Conservation (phyloP, 345 rosid genomes). For the Gossypioides kirkii region DNA sequence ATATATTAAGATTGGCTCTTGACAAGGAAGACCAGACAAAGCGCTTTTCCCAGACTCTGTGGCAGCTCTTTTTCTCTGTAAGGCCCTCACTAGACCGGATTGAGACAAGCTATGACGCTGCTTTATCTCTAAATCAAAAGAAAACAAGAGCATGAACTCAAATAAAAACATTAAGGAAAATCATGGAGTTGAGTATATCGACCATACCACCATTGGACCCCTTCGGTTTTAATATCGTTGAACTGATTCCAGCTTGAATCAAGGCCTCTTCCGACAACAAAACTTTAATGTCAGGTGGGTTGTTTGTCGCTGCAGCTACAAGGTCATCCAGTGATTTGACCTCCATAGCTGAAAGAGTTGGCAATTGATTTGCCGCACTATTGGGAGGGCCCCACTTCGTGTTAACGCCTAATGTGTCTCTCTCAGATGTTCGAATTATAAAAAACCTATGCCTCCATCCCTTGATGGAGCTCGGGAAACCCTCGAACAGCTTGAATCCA, state of each 20-base stretch:
- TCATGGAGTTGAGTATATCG: not conserved
- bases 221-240: not conserved
- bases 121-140: not conserved
- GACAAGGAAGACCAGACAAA: not conserved
- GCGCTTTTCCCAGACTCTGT: not conserved
- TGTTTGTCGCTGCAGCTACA: not conserved
- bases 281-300: not conserved
- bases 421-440: not conserved
- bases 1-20: not conserved
- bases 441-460: constrained; percentile 3
- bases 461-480: not conserved
- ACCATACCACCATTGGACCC: not conserved
- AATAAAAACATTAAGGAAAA: not conserved
- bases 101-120: not conserved
- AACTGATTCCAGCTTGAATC: not conserved
- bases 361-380: not conserved
- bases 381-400: not conserved
- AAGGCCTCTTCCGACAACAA: constrained; percentile 1
- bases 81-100: not conserved
- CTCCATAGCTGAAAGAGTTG: not conserved
- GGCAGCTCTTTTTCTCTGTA: not conserved
- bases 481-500: constrained; percentile 1
- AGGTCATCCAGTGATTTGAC: not conserved
- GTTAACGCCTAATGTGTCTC: not conserved
- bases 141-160: not conserved